Evolutionary conservation across 129 eudicot species (phyloP).

Genomic region (Escallonia herrerae): DNA sequence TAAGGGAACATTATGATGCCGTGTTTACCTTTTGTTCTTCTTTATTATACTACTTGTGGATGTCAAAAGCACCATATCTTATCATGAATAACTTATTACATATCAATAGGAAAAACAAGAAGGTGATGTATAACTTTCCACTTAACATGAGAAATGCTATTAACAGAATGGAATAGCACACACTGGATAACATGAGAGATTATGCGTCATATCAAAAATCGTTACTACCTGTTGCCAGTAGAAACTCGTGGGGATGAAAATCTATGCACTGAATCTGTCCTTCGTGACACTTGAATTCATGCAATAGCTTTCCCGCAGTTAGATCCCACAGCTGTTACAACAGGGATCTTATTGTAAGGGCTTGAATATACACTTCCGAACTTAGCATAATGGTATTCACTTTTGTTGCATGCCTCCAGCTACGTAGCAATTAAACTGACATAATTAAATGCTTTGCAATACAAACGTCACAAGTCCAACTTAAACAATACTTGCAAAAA

Average conservation of each 20-base stretch:
- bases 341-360: conserved; percentile 7
- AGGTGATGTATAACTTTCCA: no score
- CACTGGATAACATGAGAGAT: not conserved
- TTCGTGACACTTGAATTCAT: conserved; percentile 91
- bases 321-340: conserved; percentile 84
- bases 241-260: conserved; percentile 94
- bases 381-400: not conserved
- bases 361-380: conserved; percentile 1
- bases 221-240: conserved; percentile 86
- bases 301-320: conserved; percentile 95
- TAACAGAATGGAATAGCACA: no score
- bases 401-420: not conserved
- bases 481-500: not conserved
- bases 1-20: no score
- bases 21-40: no score
- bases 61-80: no score
- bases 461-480: not conserved
- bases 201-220: not conserved
- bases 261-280: conserved; percentile 95
- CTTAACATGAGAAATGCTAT: no score
- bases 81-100: no score
- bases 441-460: not conserved
- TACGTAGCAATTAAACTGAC: not conserved
- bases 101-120: no score
- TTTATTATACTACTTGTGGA: no score